Evolutionary conservation across 441 rosid species (phyloP).

Genomic region (Mallotus japonicus): DNA sequence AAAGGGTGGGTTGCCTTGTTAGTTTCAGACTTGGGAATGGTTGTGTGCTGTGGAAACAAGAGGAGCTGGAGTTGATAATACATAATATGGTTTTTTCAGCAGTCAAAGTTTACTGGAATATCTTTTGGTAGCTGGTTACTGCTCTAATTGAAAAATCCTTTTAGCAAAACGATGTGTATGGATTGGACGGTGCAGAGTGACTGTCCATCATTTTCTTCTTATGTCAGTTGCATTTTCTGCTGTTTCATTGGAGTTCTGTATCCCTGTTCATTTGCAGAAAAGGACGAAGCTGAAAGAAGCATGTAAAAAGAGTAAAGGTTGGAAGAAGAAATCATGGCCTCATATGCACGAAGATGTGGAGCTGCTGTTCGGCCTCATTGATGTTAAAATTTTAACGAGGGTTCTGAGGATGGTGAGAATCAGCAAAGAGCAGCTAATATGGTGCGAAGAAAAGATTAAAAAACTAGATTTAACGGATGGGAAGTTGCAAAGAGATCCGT

Average conservation of each 20-base stretch:
- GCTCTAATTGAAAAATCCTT: too few species aligned
- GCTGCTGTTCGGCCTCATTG: conserved; percentile 66
- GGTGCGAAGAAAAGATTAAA: conserved; percentile 98
- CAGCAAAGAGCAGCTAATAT: conserved; percentile 72
- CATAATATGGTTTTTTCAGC: too few species aligned
- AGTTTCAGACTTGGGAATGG: not conserved
- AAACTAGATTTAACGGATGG: conserved; percentile 58
- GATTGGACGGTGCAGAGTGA: too few species aligned
- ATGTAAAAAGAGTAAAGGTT: conserved; percentile 58
- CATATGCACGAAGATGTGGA: conserved; percentile 55
- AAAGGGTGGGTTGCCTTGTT: not conserved
- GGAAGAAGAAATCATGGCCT: conserved; percentile 92
- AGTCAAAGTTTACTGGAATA: too few species aligned
- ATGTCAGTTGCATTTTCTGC: not conserved
- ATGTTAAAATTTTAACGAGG: conserved; percentile 58
- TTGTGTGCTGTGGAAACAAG: not conserved
- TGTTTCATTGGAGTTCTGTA: not conserved
- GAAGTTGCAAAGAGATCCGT: conserved; percentile 72
- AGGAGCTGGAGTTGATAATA: too few species aligned
- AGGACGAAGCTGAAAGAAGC: conserved; percentile 67
- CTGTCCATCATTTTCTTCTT: too few species aligned
- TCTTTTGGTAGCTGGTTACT: too few species aligned
- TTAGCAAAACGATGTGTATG: too few species aligned
- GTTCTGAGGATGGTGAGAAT: conserved; percentile 73
- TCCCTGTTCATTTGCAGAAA: conserved; percentile 51